Conservation (phyloP, 2,329 filamentous ascomycete species). For the Tolypocladium tropicale region DNA sequence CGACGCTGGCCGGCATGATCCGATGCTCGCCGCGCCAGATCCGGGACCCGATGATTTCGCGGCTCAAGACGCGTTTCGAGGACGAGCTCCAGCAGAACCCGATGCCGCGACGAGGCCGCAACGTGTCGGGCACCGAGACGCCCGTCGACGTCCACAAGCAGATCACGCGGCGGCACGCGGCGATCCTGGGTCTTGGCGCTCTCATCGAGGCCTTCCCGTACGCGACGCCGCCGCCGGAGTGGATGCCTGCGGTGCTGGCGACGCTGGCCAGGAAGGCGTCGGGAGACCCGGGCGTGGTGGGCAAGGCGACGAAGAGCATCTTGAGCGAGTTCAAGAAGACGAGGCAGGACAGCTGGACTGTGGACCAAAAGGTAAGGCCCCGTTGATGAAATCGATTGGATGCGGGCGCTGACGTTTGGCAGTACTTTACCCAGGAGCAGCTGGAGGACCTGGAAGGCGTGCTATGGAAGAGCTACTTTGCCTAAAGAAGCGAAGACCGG, state of each 20-base stretch:
- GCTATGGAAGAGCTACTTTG: slow-evolving; percentile 99
- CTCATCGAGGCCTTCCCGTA: slow-evolving; percentile 96
- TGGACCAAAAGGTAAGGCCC: slow-evolving; percentile 81
- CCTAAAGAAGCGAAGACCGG: slow-evolving; percentile 32
- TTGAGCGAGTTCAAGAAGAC: slow-evolving; percentile 99
- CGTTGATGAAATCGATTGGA: slow-evolving; percentile 2
- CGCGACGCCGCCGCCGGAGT: slow-evolving; percentile 77
- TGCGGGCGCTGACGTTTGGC: not conserved
- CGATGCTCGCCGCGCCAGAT: slow-evolving; percentile 79
- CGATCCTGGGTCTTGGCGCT: slow-evolving; percentile 81
- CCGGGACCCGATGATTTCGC: slow-evolving; percentile 65
- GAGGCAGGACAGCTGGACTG: slow-evolving; percentile 94
- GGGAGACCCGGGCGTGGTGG: slow-evolving; percentile 81
- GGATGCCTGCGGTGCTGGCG: slow-evolving; percentile 90
- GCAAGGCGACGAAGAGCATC: slow-evolving; percentile 89
- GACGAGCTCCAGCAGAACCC: slow-evolving; percentile 71
- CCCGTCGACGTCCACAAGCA: slow-evolving; percentile 63
- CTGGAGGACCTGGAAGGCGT: slow-evolving; percentile 93
- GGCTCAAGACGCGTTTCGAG: slow-evolving; percentile 72
- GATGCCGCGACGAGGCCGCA: slow-evolving; percentile 62
- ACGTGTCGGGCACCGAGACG: slow-evolving; percentile 55
- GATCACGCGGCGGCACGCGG: slow-evolving; percentile 75
- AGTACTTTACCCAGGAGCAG: slow-evolving; percentile 84
- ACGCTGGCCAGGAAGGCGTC: slow-evolving; percentile 77
- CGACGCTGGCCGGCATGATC: slow-evolving; percentile 94